These are phyloP conservation scores for Meyerozyma elateridarum DNA, from an alignment of 1,139 yeast species.

Conservation along the genomic window DNA sequence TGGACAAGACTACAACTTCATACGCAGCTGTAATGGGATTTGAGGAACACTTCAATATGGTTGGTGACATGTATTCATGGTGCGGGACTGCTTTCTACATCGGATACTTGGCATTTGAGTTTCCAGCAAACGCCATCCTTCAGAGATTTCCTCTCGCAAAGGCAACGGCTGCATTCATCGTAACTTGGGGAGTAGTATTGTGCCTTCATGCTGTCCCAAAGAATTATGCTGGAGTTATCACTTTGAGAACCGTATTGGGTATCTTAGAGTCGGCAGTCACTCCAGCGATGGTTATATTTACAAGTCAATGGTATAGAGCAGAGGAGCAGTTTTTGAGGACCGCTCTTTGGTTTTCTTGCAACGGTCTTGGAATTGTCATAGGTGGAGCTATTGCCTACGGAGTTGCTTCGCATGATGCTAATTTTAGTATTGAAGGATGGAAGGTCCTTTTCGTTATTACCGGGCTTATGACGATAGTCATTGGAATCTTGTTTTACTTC, in stretches of 20 bases:
- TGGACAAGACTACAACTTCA: slow-evolving; percentile 60
- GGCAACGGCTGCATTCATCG: slow-evolving; percentile 27
- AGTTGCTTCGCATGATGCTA: slow-evolving; percentile 24
- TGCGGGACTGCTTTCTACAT: slow-evolving; percentile 52
- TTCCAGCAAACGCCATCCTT: slow-evolving; percentile 38
- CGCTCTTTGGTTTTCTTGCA: slow-evolving; percentile 45
- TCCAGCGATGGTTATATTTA: slow-evolving; percentile 50
- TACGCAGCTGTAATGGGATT: slow-evolving; percentile 62
- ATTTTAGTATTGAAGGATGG: slow-evolving; percentile 40
- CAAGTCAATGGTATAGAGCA: slow-evolving; percentile 51
- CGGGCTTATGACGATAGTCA: slow-evolving; percentile 42
- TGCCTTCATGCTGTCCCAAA: slow-evolving; percentile 36
- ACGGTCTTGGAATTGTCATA: slow-evolving; percentile 48
- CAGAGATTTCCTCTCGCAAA: slow-evolving; percentile 43
- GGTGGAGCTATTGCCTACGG: slow-evolving; percentile 56
- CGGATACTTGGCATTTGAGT: slow-evolving; percentile 46
- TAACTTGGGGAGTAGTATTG: slow-evolving; percentile 46
- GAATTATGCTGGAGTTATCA: slow-evolving; percentile 33
- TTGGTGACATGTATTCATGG: slow-evolving; percentile 51
- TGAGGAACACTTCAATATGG: slow-evolving; percentile 43
- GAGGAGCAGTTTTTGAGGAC: slow-evolving; percentile 47
- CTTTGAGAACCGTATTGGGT: slow-evolving; percentile 47
- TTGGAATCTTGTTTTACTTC: slow-evolving; percentile 38
- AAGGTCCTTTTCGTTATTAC: slow-evolving; percentile 41
- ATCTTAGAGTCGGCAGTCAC: slow-evolving; percentile 50